Base-by-base conservation (phyloP, 2,329 filamentous ascomycete species). In the Coniella lustricola region DNA sequence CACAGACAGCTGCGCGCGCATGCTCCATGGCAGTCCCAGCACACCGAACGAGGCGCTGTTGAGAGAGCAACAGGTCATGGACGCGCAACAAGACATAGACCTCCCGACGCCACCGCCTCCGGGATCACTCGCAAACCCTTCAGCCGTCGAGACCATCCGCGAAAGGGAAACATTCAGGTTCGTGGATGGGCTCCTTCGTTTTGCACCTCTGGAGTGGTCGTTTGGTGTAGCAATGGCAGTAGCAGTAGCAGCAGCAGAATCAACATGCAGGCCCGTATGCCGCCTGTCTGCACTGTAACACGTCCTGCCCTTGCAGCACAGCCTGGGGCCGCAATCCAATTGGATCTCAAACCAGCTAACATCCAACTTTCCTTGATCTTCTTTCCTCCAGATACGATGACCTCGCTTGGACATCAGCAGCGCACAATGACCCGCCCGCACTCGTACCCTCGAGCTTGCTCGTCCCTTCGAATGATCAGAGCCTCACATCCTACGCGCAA, bases 401-500 rank as follows among this genome's bases (percentile, higher is more conserved):
- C 33, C 53, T 59, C 7, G 52, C 47, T 45, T 56, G 55, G 41
- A 54, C 54, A 40, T 56, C 36, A 22, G 38, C 37, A 36, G 41
- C 48, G 40, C 21, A 16, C 44, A 40, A 49, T 21, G 44, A 44
- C 38, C 33, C 48, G 32, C 21, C 40, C 21, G 21, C 43, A 45
- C 47, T 49, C 4, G 48, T 58, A 21, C 25, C 51, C 3, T 50
- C 48, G 4, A 44, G 51, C 39, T 35, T 46, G 7, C 39, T 59
- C 40, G 54, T 53, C 9, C 51, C 58, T 4, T 52, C 55, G 9
- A 48, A 54, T n/a, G 70, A 74, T 46, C 55, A 62, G 9, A 61
- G 61, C 44, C 63, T 79, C 38, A 75, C 72, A 1, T 68, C 71
- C 5, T 68, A 77, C 44, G 73, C 74, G 17, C 73, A 78, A 55